These are phyloP conservation scores for Gossypium lobatum DNA, from an alignment of 441 rosid genomes.

Conservation along the genomic window DNA sequence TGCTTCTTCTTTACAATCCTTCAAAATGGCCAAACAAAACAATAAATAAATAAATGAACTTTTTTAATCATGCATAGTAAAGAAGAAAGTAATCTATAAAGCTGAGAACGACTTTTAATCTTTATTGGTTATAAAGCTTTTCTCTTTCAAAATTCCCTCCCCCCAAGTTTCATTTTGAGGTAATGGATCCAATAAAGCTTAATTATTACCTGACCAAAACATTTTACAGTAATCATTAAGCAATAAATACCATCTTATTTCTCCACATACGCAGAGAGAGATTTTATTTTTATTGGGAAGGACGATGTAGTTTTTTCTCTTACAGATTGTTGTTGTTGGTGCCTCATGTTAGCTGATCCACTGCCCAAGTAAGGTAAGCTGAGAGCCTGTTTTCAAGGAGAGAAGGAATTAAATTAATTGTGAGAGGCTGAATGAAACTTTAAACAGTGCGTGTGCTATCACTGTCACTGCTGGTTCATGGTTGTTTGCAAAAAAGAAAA, in stretches of 20 bases:
- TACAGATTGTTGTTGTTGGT: slow-evolving; percentile 61
- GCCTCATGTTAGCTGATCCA: slow-evolving; percentile 61
- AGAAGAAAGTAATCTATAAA: slow-evolving; percentile 27
- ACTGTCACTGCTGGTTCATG: slow-evolving; percentile 24
- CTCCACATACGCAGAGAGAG: neutral
- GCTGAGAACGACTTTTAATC: slow-evolving; percentile 27
- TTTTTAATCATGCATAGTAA: slow-evolving; percentile 8
- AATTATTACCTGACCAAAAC: slow-evolving; percentile 47
- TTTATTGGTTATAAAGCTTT: slow-evolving; percentile 18
- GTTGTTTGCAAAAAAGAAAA: slow-evolving; percentile 24
- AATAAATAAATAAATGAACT: neutral
- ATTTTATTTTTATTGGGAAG: slow-evolving; percentile 2
- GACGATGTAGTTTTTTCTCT: slow-evolving; percentile 15
- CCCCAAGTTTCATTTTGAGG: slow-evolving; percentile 16
- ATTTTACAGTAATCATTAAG: slow-evolving; percentile 22
- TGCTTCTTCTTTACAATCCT: slow-evolving; percentile 41
- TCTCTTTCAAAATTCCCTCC: slow-evolving; percentile 13
- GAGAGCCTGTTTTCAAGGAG: slow-evolving; percentile 55
- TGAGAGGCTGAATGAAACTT: slow-evolving; percentile 17
- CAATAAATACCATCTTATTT: slow-evolving; percentile 22
- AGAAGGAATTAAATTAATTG: slow-evolving; percentile 15
- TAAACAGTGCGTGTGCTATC: slow-evolving; percentile 19
- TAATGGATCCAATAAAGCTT: slow-evolving; percentile 54
- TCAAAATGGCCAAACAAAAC: neutral
- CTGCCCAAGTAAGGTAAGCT: slow-evolving; percentile 90